Conservation (phyloP, 208 protist genomes). For the Trypanosoma cruzi region DNA sequence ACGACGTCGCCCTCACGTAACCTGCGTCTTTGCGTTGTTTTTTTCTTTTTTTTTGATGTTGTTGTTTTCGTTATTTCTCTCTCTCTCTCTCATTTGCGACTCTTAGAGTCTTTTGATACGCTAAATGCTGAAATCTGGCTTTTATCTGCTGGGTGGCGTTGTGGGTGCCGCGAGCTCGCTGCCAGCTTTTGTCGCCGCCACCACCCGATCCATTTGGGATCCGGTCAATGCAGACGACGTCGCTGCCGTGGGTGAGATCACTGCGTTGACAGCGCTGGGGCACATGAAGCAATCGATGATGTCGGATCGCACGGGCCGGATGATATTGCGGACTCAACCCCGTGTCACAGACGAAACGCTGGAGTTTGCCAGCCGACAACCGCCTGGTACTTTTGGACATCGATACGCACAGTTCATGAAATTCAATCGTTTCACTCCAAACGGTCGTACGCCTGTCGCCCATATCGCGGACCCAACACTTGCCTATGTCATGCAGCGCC, state of each 20-base stretch:
- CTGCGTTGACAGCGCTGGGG: slow-evolving; percentile 59
- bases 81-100: too few relatives aligned
- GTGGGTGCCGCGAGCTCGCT: slow-evolving; percentile 31
- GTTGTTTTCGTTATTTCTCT: not conserved
- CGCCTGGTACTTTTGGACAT: slow-evolving; percentile 64
- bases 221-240: slow-evolving; percentile 66
- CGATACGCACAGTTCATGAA: slow-evolving; percentile 84
- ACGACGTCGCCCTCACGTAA: too few relatives aligned
- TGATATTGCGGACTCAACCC: slow-evolving; percentile 62
- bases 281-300: slow-evolving; percentile 81
- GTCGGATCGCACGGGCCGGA: slow-evolving; percentile 61
- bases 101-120: slow-evolving; percentile 14
- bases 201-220: slow-evolving; percentile 59
- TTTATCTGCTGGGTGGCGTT: slow-evolving; percentile 36
- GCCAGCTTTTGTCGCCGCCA: slow-evolving; percentile 56
- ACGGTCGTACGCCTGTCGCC: slow-evolving; percentile 59
- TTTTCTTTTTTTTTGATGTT: too few relatives aligned
- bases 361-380: slow-evolving; percentile 41
- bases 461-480: slow-evolving; percentile 71
- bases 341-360: slow-evolving; percentile 63
- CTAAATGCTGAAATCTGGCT: slow-evolving; percentile 3
- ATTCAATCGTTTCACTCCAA: slow-evolving; percentile 75
- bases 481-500: slow-evolving; percentile 85
- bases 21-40: too few relatives aligned
- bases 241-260: slow-evolving; percentile 75